Evolutionary conservation across 1,139 yeast genomes (phyloP), one percentile per base, ranked within the genome.

Genomic region (Geotrichum fermentans): DNA sequence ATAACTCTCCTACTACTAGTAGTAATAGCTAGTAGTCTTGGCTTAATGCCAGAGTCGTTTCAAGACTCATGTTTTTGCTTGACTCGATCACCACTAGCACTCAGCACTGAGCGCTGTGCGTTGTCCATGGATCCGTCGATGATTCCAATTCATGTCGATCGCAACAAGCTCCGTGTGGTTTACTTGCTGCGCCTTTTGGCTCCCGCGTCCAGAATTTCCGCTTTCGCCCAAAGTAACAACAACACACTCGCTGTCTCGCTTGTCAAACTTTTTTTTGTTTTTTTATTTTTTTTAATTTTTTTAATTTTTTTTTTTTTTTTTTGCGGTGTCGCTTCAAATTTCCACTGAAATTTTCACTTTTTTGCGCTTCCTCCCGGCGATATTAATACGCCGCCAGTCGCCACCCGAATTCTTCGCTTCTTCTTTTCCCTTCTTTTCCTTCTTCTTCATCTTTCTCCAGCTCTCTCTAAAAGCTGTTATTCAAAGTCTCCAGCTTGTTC

Each of bases 121-220:
- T n/a, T n/a, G n/a, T n/a, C n/a, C n/a, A n/a, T n/a, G n/a, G n/a
- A n/a, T n/a, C n/a, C n/a, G n/a, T n/a, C n/a, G n/a, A n/a, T n/a
- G n/a, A n/a, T n/a, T n/a, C n/a, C n/a, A n/a, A n/a, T n/a, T n/a
- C n/a, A n/a, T n/a, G n/a, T n/a, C n/a, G n/a, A n/a, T n/a, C n/a
- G n/a, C n/a, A n/a, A n/a, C n/a, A n/a, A n/a, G n/a, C n/a, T n/a
- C n/a, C n/a, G n/a, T n/a, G n/a, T n/a, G n/a, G n/a, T n/a, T n/a
- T n/a, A n/a, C n/a, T n/a, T n/a, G n/a, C 34, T 30, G 34, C 34
- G 34, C 34, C 34, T 30, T n/a, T n/a, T n/a, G 34, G 13, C 14
- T 30, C 34, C 34, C 28, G 26, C 40, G 24, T 22, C 29, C 11
- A 22, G 13, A 18, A 18, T 37, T 13, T 37, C 24, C 24, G 11